Conservation (phyloP, 306 rosid species). For the Pterocarpus santalinus region DNA sequence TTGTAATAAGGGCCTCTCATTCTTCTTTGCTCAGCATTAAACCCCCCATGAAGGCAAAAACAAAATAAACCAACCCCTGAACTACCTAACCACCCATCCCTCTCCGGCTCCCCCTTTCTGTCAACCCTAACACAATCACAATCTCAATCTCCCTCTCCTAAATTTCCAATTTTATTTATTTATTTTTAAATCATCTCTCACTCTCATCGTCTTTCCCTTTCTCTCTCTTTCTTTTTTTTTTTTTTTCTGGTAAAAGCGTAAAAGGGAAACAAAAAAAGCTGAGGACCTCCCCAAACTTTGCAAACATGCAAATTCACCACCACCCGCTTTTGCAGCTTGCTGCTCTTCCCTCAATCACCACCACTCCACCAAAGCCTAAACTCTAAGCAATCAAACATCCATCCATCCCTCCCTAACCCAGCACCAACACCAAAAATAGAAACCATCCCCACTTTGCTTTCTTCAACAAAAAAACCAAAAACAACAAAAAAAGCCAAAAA, state of each 20-base stretch:
- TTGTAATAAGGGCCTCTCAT: constrained; percentile 40
- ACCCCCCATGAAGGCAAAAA: constrained; percentile 30
- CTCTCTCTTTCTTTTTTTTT: constrained; percentile 6
- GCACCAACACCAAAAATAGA: constrained; percentile 6
- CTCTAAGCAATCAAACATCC: constrained; percentile 59
- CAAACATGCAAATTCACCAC: constrained; percentile 51
- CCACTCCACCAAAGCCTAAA: constrained; percentile 45
- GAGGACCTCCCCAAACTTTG: constrained; percentile 46
- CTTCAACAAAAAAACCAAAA: background rate
- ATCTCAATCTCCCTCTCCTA: background rate
- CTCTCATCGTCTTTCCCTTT: constrained; percentile 1
- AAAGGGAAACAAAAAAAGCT: constrained; percentile 47
- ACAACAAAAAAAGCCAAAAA: no score
- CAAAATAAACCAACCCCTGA: constrained; percentile 32
- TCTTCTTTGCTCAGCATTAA: constrained; percentile 26
- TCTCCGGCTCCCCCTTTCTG: constrained; percentile 15
- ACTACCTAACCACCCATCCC: constrained; percentile 51
- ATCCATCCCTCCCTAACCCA: background rate
- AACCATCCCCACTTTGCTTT: constrained; percentile 25
- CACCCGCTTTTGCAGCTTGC: constrained; percentile 49
- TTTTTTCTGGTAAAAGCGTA: constrained; percentile 26
- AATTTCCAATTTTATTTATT: background rate
- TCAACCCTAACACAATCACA: constrained; percentile 22
- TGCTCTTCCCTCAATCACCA: constrained; percentile 40
- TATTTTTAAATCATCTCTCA: background rate